Evolutionary conservation across 495 filamentous ascomycete species (phyloP), one percentile per base, ranked within the genome.

Genomic region (Talaromyces proteolyticus): DNA sequence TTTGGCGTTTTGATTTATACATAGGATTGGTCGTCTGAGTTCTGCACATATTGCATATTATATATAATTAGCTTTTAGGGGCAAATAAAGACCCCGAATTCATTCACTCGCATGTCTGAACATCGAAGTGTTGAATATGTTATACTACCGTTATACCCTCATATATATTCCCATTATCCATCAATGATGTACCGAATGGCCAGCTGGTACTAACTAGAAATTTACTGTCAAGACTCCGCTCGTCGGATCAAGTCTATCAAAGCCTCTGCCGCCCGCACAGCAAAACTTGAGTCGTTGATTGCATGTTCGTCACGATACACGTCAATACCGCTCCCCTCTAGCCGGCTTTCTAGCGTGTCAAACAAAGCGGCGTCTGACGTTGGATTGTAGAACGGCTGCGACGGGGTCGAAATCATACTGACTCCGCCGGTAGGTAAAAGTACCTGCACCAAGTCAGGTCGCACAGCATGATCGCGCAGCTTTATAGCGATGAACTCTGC

Each of bases 371-470:
- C 57, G 62, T 79, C 77, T 1, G 71, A 75, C 42, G 67, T 62
- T 0, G 58, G 48, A 57, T 78, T 67, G 44, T 64, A 60, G 56
- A 73, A 79, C 3, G 61, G 54, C 6, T 62, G 65, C 0, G 62
- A 66, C 0, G 64, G 59, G 4, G 54, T 62, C 38, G 62, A 59
- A 43, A 79, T 51, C 59, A 66, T 60, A 59, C 74, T 77, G 0
- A 80, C 49, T 0, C 78, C 82, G 6, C 74, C 76, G 17, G 55
- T 62, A 0, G 85, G 85, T 22, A 88, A 53, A 57, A 81, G 70
- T 0, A 88, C 69, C 44, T 75, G 64, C 0, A 80, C 73, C 51
- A 63, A 47, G 3, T 65, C 53, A 16, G 63, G 60, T n/a, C 59
- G 51, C 25, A 36, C 56, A 4, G 61, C 61, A 20, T 67, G 61